Evolutionary conservation across 805 yeast species (phyloP).

Genomic region (Lipomyces chichibuensis): DNA sequence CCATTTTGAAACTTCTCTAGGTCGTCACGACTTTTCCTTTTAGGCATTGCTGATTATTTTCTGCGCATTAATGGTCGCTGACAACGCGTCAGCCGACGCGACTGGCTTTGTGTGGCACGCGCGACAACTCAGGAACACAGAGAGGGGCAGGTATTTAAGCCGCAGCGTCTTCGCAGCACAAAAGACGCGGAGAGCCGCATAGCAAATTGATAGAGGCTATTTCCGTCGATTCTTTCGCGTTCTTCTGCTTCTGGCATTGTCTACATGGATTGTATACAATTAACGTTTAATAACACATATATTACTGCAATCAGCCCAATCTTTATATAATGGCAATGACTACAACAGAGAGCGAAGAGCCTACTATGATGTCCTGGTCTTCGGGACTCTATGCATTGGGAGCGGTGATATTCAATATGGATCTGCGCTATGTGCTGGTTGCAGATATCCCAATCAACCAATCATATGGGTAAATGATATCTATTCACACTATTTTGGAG

Average conservation of each 20-base stretch:
- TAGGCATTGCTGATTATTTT: not conserved
- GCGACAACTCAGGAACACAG: not conserved
- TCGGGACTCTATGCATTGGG: constrained; percentile 17
- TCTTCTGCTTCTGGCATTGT: not conserved
- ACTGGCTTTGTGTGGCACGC: not conserved
- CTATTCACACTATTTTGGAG: not conserved
- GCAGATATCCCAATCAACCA: constrained; percentile 8
- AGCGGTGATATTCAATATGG: constrained; percentile 21
- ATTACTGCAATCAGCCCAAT: not conserved
- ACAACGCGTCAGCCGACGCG: not conserved
- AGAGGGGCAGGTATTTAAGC: not conserved
- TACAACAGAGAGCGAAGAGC: not conserved
- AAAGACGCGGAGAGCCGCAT: no score
- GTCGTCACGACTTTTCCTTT: not conserved
- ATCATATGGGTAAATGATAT: constrained; percentile 25
- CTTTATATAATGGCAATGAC: not conserved
- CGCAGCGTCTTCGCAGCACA: not conserved
- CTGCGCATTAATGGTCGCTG: not conserved
- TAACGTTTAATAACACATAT: not conserved
- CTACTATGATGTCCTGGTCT: constrained; percentile 8
- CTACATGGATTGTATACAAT: not conserved
- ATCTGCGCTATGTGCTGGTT: constrained; percentile 14
- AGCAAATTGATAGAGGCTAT: no score
- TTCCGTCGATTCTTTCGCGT: no score
- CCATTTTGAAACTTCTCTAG: not conserved